Evolutionary conservation across 2,329 filamentous ascomycete species (phyloP).

Genomic region (Capronia americana): DNA sequence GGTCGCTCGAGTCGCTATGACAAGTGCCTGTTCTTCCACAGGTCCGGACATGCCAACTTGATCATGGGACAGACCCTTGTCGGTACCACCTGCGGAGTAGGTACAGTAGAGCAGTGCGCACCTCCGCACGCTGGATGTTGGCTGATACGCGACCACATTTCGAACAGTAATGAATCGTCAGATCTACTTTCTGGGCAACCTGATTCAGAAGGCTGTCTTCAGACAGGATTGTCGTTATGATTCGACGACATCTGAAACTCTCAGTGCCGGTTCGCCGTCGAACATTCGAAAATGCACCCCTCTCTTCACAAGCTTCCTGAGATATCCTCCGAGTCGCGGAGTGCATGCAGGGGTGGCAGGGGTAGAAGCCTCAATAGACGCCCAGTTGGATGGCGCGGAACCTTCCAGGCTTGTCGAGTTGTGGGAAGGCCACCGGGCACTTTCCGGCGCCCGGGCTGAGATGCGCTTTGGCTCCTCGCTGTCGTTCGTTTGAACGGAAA

Average conservation of each 20-base stretch:
- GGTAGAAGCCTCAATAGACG: neutral
- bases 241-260: neutral
- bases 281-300: neutral
- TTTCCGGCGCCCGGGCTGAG: conserved; percentile 6
- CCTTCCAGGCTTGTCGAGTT: neutral
- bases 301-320: neutral
- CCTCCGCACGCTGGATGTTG: neutral
- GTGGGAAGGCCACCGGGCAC: conserved; percentile 16
- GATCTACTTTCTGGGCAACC: neutral
- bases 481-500: neutral
- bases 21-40: neutral
- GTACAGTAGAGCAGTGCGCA: no score
- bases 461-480: neutral
- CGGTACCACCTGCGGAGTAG: neutral
- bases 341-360: conserved; percentile 8
- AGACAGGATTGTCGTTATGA: neutral
- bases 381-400: neutral
- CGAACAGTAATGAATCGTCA: neutral
- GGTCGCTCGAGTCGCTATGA: neutral
- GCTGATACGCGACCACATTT: neutral
- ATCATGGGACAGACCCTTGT: neutral
- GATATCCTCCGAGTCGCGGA: conserved; percentile 8
- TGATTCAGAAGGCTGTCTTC: neutral
- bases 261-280: neutral
- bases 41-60: neutral